Percentiles rank a stretch among this genome's conserved stretches.
Conservation (phyloP, 345 rosid genomes). For the Salix exigua region DNA sequence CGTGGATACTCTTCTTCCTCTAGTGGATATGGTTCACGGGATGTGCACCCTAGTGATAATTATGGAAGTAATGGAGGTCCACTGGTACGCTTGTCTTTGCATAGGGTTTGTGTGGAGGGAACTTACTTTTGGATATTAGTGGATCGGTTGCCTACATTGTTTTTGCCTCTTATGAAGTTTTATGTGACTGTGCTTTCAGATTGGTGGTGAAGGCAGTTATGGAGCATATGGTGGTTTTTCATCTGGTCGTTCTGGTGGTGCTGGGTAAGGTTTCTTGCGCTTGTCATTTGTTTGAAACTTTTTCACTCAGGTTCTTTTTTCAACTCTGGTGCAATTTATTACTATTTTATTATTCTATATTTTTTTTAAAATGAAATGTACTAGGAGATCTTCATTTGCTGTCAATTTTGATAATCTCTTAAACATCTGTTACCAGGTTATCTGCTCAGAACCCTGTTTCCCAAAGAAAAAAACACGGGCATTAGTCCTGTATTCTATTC, state of each 20-base stretch:
- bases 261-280: slow-evolving; percentile 32
- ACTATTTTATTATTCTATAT: background rate
- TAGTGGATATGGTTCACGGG: slow-evolving; percentile 24
- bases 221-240: slow-evolving; percentile 35
- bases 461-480: slow-evolving; percentile 39
- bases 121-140: background rate
- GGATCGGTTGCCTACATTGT: background rate
- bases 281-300: background rate
- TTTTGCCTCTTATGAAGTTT: background rate
- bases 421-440: slow-evolving; percentile 20
- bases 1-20: slow-evolving; percentile 24
- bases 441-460: slow-evolving; percentile 16
- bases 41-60: slow-evolving; percentile 9
- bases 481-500: slow-evolving; percentile 27
- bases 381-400: background rate
- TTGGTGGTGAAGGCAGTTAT: slow-evolving; percentile 33
- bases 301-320: background rate
- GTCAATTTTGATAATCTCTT: background rate
- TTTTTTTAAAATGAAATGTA: background rate
- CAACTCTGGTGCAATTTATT: background rate
- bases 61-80: slow-evolving; percentile 21
- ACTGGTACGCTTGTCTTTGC: slow-evolving; percentile 16
- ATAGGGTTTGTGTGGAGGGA: background rate
- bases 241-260: slow-evolving; percentile 35
- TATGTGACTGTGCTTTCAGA: slow-evolving; percentile 9